A percentile compares a stretch with the other conserved stretches of the same genome.
These are phyloP conservation scores for Microcera coccophila DNA, from an alignment of 2,329 filamentous ascomycete genomes.

Conservation along the genomic window DNA sequence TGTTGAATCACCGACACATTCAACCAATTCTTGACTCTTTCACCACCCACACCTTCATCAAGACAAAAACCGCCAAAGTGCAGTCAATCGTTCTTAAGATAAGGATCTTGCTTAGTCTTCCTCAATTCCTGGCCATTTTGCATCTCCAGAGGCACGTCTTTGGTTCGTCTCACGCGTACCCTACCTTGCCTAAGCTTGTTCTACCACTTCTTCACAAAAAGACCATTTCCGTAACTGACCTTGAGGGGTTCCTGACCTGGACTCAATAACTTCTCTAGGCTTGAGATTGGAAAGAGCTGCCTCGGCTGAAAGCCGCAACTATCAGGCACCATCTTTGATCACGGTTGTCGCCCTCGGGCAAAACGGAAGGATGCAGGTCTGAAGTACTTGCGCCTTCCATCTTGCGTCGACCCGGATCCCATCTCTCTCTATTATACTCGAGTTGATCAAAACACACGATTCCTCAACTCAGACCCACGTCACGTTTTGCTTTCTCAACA, in stretches of 20 bases:
- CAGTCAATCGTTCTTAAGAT: no score
- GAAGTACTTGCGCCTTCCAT: not conserved
- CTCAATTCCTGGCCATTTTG: no score
- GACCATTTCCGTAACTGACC: not conserved
- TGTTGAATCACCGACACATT: no score
- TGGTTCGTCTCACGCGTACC: no score
- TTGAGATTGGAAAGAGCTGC: not conserved
- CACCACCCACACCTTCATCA: no score
- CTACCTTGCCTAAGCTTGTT: not conserved
- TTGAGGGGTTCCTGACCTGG: no score
- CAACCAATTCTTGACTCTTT: no score
- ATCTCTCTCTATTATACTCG: not conserved
- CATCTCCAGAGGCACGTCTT: no score
- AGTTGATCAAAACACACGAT: not conserved
- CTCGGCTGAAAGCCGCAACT: not conserved
- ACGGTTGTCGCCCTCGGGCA: not conserved
- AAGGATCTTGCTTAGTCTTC: no score
- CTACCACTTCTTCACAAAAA: not conserved
- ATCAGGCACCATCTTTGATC: not conserved
- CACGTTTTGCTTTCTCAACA: not conserved
- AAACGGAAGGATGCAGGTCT: not conserved
- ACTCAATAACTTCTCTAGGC: not conserved
- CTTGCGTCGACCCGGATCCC: not conserved
- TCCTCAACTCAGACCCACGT: not conserved
- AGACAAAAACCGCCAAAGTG: no score